phyloP scores from a whole-genome alignment of 1,284 basidiomycete species.

The Anthracocystis walkeri region DNA sequence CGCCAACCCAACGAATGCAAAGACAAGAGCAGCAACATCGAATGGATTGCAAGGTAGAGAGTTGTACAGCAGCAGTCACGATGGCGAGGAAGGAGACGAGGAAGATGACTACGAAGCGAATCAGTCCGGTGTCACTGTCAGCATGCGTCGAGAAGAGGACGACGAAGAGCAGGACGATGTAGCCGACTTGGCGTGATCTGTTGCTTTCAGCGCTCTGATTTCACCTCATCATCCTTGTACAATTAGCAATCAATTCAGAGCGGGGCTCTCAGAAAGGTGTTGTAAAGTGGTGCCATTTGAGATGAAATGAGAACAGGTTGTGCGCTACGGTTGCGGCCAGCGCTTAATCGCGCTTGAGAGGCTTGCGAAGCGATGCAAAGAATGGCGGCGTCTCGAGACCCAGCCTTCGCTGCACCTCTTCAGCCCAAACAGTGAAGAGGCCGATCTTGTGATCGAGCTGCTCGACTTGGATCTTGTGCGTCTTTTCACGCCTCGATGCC shows the following conservation, averaged over 20 bases:
- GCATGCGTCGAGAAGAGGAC: slow-evolving; percentile 54
- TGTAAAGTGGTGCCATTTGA: slow-evolving; percentile 8
- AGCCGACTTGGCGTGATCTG: slow-evolving; percentile 13
- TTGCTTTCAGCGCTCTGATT: neutral
- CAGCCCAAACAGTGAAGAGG: slow-evolving; percentile 44
- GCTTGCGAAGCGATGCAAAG: slow-evolving; percentile 45
- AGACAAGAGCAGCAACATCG: slow-evolving; percentile 5
- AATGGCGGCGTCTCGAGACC: slow-evolving; percentile 40
- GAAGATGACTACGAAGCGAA: slow-evolving; percentile 52
- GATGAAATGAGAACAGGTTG: neutral
- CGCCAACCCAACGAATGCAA: slow-evolving; percentile 16
- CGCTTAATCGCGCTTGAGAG: slow-evolving; percentile 29
- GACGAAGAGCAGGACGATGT: slow-evolving; percentile 39
- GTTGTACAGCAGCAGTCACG: slow-evolving; percentile 24
- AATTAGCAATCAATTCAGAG: neutral
- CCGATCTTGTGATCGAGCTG: slow-evolving; percentile 48
- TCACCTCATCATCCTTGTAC: neutral
- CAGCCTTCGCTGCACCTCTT: slow-evolving; percentile 42
- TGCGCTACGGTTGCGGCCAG: neutral
- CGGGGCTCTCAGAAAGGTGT: neutral
- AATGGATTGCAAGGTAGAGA: slow-evolving; percentile 16
- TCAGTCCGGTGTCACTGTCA: slow-evolving; percentile 52
- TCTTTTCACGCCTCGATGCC: slow-evolving; percentile 33
- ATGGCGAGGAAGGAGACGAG: slow-evolving; percentile 45
- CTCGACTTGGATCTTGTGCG: slow-evolving; percentile 33